phyloP scores from a whole-genome alignment of 495 filamentous ascomycete genomes.

The Hypomontagnella submonticulosa region DNA sequence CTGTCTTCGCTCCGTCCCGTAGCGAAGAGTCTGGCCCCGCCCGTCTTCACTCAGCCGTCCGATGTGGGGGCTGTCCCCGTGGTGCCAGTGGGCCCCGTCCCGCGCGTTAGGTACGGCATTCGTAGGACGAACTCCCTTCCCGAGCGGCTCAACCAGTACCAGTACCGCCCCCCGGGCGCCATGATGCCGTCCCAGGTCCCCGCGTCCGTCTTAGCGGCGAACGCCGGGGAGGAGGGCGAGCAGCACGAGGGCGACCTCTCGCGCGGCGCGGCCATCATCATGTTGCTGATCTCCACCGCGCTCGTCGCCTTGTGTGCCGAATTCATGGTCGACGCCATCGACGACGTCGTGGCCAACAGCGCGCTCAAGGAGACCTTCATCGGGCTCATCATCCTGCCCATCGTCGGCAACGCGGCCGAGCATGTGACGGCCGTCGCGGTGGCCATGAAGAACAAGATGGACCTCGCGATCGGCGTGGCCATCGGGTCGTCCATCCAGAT shows the following conservation, averaged over 20 bases:
- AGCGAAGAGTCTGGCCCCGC: slow-evolving; percentile 57
- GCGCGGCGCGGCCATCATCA: slow-evolving; percentile 75
- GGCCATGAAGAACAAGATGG: slow-evolving; percentile 95
- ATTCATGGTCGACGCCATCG: slow-evolving; percentile 85
- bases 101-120: slow-evolving; percentile 68
- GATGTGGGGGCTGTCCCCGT: slow-evolving; percentile 34
- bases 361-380: slow-evolving; percentile 81
- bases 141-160: slow-evolving; percentile 69
- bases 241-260: slow-evolving; percentile 69
- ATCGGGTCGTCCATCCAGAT: slow-evolving; percentile 90
- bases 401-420: slow-evolving; percentile 92
- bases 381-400: slow-evolving; percentile 87
- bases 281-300: slow-evolving; percentile 79
- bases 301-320: slow-evolving; percentile 89
- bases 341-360: slow-evolving; percentile 71
- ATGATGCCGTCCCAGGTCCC: slow-evolving; percentile 58
- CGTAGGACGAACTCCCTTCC: slow-evolving; percentile 85
- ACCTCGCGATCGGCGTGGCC: slow-evolving; percentile 89
- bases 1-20: slow-evolving; percentile 54
- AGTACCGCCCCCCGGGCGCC: slow-evolving; percentile 50
- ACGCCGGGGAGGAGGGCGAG: slow-evolving; percentile 55
- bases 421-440: slow-evolving; percentile 91
- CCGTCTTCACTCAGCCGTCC: slow-evolving; percentile 55
- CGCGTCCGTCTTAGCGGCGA: slow-evolving; percentile 43
- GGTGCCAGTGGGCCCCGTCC: slow-evolving; percentile 56